These are phyloP conservation scores for Porogramme epimiltina DNA, from an alignment of 1,284 basidiomycete species.

Conservation along the genomic window DNA sequence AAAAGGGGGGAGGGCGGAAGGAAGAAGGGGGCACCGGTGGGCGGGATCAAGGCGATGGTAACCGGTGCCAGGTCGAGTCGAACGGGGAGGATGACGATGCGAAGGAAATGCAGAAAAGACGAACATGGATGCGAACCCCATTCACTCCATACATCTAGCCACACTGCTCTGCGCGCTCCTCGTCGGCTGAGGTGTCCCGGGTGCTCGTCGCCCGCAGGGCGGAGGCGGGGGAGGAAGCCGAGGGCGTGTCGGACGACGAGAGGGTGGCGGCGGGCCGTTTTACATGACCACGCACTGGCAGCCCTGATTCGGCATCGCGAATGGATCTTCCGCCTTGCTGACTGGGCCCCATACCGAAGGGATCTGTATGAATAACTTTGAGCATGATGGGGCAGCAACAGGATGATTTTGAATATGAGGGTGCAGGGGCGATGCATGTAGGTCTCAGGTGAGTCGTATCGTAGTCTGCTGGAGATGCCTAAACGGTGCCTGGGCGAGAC, in stretches of 20 bases:
- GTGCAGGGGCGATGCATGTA: too few relatives aligned
- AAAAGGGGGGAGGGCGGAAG: background rate
- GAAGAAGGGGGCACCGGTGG: too few relatives aligned
- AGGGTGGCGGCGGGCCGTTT: constrained; percentile 5
- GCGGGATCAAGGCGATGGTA: too few relatives aligned
- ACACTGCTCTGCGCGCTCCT: background rate
- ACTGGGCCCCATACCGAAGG: constrained; percentile 95
- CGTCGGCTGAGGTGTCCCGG: constrained; percentile 2
- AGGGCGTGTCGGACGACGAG: background rate
- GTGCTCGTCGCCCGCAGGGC: background rate
- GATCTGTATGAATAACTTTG: constrained; percentile 55
- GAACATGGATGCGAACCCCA: constrained; percentile 24
- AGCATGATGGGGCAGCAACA: too few relatives aligned
- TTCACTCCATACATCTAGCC: constrained; percentile 14
- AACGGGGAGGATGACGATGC: background rate
- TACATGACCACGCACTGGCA: constrained; percentile 40
- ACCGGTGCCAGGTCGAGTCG: background rate
- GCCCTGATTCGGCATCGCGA: constrained; percentile 73
- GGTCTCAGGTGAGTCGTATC: too few relatives aligned
- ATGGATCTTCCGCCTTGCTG: constrained; percentile 86
- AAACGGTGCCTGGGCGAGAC: too few relatives aligned
- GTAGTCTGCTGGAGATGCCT: too few relatives aligned
- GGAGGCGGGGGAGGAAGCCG: background rate
- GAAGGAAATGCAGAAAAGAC: constrained; percentile 4
- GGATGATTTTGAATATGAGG: too few relatives aligned